Base-by-base conservation (phyloP, 176 grass and related monocot genomes). In the Elaeis guineensis region DNA sequence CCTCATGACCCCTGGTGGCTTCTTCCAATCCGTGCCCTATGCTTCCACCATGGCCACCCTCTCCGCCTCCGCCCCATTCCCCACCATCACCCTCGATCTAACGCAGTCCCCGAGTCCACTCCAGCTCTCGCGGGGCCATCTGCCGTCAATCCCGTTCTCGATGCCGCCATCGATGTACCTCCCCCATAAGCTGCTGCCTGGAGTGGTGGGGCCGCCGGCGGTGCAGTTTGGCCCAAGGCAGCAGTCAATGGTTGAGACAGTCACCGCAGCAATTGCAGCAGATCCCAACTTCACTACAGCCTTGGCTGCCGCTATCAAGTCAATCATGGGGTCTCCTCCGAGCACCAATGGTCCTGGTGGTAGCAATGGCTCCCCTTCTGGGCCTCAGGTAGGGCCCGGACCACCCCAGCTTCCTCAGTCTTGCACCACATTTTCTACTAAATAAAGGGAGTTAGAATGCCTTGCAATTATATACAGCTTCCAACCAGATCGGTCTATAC, bases 211-310 rank as follows among this genome's bases (percentile, higher is more conserved):
- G 61, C 19, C 61, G 19, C 32, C 19, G 14, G 3, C 18, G 6
- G 2, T 6, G 35, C 61, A 49, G 4, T 64, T 64, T 30, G 50
- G 51, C 19, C 51, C 23, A 16, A 50, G 21, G 16, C 64, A 67
- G 24, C 24, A 55, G 5, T 25, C 69, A 3, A 58, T 73, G 59
- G 25, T 28, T 3, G 50, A 73, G 26, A 63, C 51, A 6, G 59
- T 73, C 11, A 61, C 11, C 0, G 70, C 70, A 1, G 70, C 70
- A 2, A 73, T 73, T 17, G 30, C 59, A 7, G 1, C 51, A 18
- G 70, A 73, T 23, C 70, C 59, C 1, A 73, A 73, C 16, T 73
- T 73, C 59, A 73, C 70, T 5, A 51, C 70, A 20, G 59, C 59
- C 4, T 29, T 73, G 59, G 28, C 70, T 16, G 59, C 70, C 7